Percentiles rank a stretch among this genome's conserved stretches.
These are phyloP conservation scores for Aechmea fasciata DNA, from an alignment of 176 grass and related monocot species.

Conservation along the genomic window DNA sequence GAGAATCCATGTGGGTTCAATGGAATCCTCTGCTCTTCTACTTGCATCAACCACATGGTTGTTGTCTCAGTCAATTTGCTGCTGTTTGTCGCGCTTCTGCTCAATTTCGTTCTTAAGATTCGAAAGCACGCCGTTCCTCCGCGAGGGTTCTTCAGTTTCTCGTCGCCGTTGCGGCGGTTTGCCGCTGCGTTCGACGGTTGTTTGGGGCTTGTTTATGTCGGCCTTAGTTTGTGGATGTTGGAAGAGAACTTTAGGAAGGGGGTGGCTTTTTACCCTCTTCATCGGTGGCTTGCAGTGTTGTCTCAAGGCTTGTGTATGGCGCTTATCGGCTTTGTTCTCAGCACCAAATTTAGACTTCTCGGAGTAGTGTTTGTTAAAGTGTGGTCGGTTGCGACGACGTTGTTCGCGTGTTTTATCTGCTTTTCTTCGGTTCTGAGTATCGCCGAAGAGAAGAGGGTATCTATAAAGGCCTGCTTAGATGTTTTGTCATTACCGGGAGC, in stretches of 20 bases:
- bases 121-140: conserved; percentile 6
- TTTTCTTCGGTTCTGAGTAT: conserved; percentile 40
- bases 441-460: conserved; percentile 22
- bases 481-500: conserved; percentile 45
- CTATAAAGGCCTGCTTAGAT: conserved; percentile 39
- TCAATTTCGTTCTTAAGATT: conserved; percentile 41
- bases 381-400: conserved; percentile 19
- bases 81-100: conserved; percentile 19
- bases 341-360: conserved; percentile 25
- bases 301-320: conserved; percentile 38
- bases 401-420: conserved; percentile 34
- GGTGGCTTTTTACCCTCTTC: conserved; percentile 13
- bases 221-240: conserved; percentile 46
- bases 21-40: conserved; percentile 40
- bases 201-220: conserved; percentile 50
- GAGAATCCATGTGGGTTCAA: conserved; percentile 17
- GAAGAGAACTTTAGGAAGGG: conserved; percentile 17
- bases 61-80: neutral
- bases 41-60: conserved; percentile 61
- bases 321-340: conserved; percentile 23
- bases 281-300: conserved; percentile 48
- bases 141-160: conserved; percentile 15
- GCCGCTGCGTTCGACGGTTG: conserved; percentile 24
- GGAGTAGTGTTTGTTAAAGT: conserved; percentile 15
- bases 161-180: conserved; percentile 20